Conservation (phyloP, 192 early-diverging fungal genomes). For the Geranomyces variabilis region DNA sequence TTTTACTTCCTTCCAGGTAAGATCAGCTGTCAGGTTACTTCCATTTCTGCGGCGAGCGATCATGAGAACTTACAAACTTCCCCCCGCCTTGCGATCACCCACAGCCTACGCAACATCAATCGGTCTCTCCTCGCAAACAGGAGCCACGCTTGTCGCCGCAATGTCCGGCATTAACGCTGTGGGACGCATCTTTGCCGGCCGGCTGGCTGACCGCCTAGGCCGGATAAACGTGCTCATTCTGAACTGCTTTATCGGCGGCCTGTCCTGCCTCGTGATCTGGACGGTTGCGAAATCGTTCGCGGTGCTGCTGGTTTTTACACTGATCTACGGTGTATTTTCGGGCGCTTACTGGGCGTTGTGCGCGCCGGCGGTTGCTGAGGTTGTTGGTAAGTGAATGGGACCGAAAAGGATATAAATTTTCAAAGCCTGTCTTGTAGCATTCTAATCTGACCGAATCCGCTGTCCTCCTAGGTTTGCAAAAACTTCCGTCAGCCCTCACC, state of each 20-base stretch:
- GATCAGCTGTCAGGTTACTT: neutral
- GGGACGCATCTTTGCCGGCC: constrained; percentile 64
- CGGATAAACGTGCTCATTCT: constrained; percentile 55
- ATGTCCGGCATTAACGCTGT: constrained; percentile 68
- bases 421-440: neutral
- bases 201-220: constrained; percentile 56
- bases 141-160: constrained; percentile 46
- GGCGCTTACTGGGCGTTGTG: constrained; percentile 50
- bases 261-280: constrained; percentile 54
- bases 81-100: too few species aligned
- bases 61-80: neutral
- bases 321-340: constrained; percentile 52
- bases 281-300: constrained; percentile 47
- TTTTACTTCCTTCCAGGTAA: constrained; percentile 29
- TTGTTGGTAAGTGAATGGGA: constrained; percentile 43
- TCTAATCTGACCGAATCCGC: neutral
- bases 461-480: neutral
- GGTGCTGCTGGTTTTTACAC: constrained; percentile 46
- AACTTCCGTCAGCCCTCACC: constrained; percentile 5
- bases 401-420: too few species aligned
- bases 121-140: constrained; percentile 12
- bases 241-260: constrained; percentile 49
- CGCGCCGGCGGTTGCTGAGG: constrained; percentile 52
- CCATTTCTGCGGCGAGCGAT: too few species aligned
- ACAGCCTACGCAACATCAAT: constrained; percentile 6